phyloP scores from a whole-genome alignment of 257 asterid species.

The Solanum neorickii region DNA sequence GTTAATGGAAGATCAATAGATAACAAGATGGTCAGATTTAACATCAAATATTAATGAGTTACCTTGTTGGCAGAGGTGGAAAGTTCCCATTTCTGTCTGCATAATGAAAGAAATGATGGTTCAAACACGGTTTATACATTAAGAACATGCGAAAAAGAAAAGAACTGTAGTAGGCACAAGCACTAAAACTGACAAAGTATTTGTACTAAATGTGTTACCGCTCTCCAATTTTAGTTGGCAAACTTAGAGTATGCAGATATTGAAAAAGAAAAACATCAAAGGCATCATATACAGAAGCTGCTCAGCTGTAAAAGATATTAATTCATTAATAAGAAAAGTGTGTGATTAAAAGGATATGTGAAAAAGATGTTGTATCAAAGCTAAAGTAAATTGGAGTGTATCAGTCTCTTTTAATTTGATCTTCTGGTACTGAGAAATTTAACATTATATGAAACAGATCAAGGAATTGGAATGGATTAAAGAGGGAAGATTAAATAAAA shows the following conservation, averaged over 20 bases:
- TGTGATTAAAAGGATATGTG: background rate
- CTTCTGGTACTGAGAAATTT: background rate
- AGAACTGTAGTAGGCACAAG: background rate
- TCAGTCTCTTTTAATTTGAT: background rate
- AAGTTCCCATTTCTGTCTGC: conserved; percentile 52
- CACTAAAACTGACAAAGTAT: background rate
- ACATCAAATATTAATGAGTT: conserved; percentile 4
- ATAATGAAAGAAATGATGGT: conserved; percentile 3
- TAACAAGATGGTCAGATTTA: background rate
- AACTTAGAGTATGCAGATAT: background rate
- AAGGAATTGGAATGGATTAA: background rate
- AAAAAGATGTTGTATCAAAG: background rate
- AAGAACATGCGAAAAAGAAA: background rate
- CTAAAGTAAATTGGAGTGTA: background rate
- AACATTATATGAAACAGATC: background rate
- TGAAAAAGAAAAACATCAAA: background rate
- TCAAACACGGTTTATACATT: background rate
- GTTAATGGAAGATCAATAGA: background rate
- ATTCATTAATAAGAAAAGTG: background rate
- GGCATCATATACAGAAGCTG: background rate
- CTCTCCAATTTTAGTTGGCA: background rate
- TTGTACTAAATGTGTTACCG: background rate
- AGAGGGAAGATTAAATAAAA: background rate
- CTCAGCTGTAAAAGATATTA: background rate
- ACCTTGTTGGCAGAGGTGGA: conserved; percentile 46